Evolutionary conservation across 179 eudicot species (phyloP), one percentile per base, ranked within the genome.

Genomic region (Pouteria campechiana): DNA sequence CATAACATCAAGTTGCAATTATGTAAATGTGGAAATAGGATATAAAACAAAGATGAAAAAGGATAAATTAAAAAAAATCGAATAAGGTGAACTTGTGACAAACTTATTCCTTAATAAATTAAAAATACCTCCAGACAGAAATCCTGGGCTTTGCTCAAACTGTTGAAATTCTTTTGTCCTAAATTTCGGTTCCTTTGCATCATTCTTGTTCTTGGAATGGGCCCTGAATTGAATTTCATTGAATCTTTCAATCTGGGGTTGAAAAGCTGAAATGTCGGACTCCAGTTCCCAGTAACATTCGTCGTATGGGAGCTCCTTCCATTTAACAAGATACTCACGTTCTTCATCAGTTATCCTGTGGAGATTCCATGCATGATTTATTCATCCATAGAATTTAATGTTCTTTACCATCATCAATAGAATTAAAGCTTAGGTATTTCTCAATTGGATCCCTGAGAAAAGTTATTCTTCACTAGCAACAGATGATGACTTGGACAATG

Each of bases 271-370:
- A 53, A 92, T 79, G 45, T 87, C 96, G 1, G 83, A 63, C 61
- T 82, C 96, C 19, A 59, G 69, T 63, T 92, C 99, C 99, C 99
- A 92, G 27, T 57, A 82, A 55, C 99, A 92, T 65, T 92, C 96
- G 60, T 92, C 99, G 54, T 92, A 87, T 7, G 67, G 33, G 38
- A 92, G 92, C 23, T 87, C 96, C 60, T 79, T 87, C 87, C 87
- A 92, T 48, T 92, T 92, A 17, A 92, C 99, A 53, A 79, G 58
- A 63, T 87, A 92, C 66, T 92, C 81, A 65, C 79, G 86, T 45
- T 77, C 94, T 12, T 64, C 90, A 36, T 69, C 84, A 12, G 41
- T 65, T 19, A 72, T 89, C 70, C 97, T 89, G 59, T 27, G 56
- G 60, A 54, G n/a, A n/a, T n/a, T n/a, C n/a, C n/a, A 51, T 25